Evolutionary conservation across 2,329 filamentous ascomycete species (phyloP).

Genomic region (Scedosporium minutisporum): DNA sequence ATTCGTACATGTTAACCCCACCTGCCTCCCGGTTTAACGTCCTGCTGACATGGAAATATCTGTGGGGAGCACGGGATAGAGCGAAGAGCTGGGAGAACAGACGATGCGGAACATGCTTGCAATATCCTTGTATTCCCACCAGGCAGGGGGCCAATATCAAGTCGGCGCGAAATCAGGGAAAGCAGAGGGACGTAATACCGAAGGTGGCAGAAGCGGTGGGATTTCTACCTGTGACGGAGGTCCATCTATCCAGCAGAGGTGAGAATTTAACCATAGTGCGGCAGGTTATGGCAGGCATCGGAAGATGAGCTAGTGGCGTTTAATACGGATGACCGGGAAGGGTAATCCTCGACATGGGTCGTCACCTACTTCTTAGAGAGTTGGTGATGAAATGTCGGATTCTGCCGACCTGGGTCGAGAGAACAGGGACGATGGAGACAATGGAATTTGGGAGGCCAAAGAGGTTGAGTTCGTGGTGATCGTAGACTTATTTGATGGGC

Average conservation of each 20-base stretch:
- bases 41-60: neutral
- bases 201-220: neutral
- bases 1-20: neutral
- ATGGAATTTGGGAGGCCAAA: too few species aligned
- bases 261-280: slow-evolving; percentile 1
- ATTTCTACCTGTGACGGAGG: neutral
- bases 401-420: too few species aligned
- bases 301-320: neutral
- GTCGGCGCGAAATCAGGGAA: neutral
- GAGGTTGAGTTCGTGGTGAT: too few species aligned
- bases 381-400: too few species aligned
- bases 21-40: neutral
- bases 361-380: neutral
- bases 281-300: neutral
- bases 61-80: neutral
- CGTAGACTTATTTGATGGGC: too few species aligned
- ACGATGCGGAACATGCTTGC: neutral
- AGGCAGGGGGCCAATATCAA: neutral
- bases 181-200: neutral
- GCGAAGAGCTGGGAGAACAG: neutral
- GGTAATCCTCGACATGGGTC: neutral
- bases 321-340: neutral
- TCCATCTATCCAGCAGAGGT: neutral
- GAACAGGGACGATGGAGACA: too few species aligned
- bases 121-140: neutral